These are phyloP conservation scores for Sodiomyces alkalinus DNA, from an alignment of 2,329 filamentous ascomycete genomes.

Conservation along the genomic window DNA sequence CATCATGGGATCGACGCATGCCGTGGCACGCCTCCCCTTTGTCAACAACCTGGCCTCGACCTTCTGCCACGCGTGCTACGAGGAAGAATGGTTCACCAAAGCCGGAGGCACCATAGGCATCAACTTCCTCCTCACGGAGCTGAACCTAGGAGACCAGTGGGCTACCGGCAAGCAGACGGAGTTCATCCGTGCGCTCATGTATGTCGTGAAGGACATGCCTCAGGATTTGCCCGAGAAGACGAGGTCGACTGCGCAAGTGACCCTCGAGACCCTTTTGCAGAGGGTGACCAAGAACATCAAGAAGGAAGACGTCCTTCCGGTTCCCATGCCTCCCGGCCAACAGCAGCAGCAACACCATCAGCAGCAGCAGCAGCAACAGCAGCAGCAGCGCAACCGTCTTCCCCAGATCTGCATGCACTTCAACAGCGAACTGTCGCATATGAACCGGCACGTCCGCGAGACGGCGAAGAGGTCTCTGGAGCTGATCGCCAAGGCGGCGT, in stretches of 20 bases:
- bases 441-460: constrained; percentile 88
- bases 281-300: constrained; percentile 66
- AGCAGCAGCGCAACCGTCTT: constrained; percentile 40
- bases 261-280: constrained; percentile 63
- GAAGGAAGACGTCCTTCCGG: constrained; percentile 55
- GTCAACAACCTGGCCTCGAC: constrained; percentile 70
- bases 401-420: constrained; percentile 70
- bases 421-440: constrained; percentile 79
- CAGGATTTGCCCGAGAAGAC: constrained; percentile 86
- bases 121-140: constrained; percentile 67
- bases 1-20: constrained; percentile 62
- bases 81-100: constrained; percentile 98
- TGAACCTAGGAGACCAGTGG: constrained; percentile 76
- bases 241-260: constrained; percentile 65
- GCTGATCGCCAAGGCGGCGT: constrained; percentile 64
- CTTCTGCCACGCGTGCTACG: constrained; percentile 90
- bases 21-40: constrained; percentile 64
- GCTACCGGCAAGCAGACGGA: constrained; percentile 70
- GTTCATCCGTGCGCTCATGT: constrained; percentile 81
- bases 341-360: too few relatives aligned
- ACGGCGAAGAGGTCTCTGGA: constrained; percentile 71
- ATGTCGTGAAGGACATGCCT: constrained; percentile 97
- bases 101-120: constrained; percentile 86
- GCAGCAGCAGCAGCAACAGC: constrained; percentile 26
- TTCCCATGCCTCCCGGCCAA: constrained; percentile 7